A percentile compares a stretch with the other conserved stretches of the same genome.
Evolutionary conservation across 2,329 filamentous ascomycete genomes (phyloP).

Genomic region (Shiraia bambusicola): DNA sequence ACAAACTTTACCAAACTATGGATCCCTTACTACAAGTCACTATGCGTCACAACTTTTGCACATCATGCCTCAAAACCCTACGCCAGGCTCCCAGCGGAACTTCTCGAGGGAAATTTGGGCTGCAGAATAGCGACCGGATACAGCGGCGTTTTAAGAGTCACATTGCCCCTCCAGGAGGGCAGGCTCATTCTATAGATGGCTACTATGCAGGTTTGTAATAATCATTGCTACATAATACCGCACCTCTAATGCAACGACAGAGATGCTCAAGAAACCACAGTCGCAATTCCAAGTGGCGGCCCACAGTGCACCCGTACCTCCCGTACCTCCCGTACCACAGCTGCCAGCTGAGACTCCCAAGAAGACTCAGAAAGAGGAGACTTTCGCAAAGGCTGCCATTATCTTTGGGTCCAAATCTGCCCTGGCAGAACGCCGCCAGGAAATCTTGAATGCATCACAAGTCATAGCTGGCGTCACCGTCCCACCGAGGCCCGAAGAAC

Average conservation of each 20-base stretch:
- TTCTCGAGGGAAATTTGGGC: conserved; percentile 16
- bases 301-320: conserved; percentile 31
- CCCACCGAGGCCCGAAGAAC: conserved; percentile 81
- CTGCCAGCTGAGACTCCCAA: conserved; percentile 50
- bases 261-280: conserved; percentile 39
- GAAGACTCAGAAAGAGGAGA: conserved; percentile 56
- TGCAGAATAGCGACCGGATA: conserved; percentile 40
- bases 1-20: neutral
- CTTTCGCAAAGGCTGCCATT: conserved; percentile 62
- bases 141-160: conserved; percentile 38
- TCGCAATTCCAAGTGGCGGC: conserved; percentile 34
- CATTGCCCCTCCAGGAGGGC: conserved; percentile 42
- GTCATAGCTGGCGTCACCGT: conserved; percentile 77
- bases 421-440: conserved; percentile 67
- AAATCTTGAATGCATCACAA: conserved; percentile 60
- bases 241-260: conserved; percentile 29
- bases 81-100: conserved; percentile 3
- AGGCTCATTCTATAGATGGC: conserved; percentile 42
- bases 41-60: conserved; percentile 27
- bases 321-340: conserved; percentile 37
- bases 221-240: neutral
- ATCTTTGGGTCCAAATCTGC: conserved; percentile 81
- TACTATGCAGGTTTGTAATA: conserved; percentile 39
- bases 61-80: conserved; percentile 26
- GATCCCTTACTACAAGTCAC: conserved; percentile 14